Evolutionary conservation across 2,329 filamentous ascomycete genomes (phyloP), one percentile per base, ranked within the genome.

Genomic region (Penicillium sp.): DNA sequence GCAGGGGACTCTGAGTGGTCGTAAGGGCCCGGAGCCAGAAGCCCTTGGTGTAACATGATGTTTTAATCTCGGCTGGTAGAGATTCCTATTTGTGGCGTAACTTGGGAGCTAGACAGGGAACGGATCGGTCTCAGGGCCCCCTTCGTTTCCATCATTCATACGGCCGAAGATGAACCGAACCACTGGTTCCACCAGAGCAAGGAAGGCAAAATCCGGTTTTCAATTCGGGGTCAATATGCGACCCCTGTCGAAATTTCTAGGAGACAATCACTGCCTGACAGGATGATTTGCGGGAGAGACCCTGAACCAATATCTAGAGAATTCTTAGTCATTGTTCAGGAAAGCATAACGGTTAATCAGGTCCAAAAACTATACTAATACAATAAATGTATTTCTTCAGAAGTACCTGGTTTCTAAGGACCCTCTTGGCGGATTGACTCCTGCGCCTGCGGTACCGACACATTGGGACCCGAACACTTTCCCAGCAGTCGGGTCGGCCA

Each of bases 401-500:
- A 43, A 24, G 27, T 42, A 52, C 43, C 45, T 49, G 39, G 31
- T 45, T 45, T 29, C 54, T 51, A 39, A 31, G 33, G 37, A 35
- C 31, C 45, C 57, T 27, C 29, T 55, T 21, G n/a, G 44, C 57
- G 44, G 48, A 47, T 58, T 59, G 61, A 56, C 53, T 55, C 57
- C 52, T 58, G 62, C 55, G 44, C 29, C 4, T 11, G 61, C 52
- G 60, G 56, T 67, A 60, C 65, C 65, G 65, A 63, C 55, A 46
- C 58, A 27, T 47, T 63, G 65, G 65, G 55, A 62, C 60, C 64
- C 57, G 58, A 42, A 57, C 42, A 49, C 58, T 56, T 62, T 67
- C 63, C 65, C 49, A 54, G 42, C 56, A 55, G 51, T 57, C 59
- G 63, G 64, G 65, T 63, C 63, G 49, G 49, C 55, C 47, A 35